phyloP scores from a whole-genome alignment of 169 alveolate genomes.

The Toxoplasma gondii region DNA sequence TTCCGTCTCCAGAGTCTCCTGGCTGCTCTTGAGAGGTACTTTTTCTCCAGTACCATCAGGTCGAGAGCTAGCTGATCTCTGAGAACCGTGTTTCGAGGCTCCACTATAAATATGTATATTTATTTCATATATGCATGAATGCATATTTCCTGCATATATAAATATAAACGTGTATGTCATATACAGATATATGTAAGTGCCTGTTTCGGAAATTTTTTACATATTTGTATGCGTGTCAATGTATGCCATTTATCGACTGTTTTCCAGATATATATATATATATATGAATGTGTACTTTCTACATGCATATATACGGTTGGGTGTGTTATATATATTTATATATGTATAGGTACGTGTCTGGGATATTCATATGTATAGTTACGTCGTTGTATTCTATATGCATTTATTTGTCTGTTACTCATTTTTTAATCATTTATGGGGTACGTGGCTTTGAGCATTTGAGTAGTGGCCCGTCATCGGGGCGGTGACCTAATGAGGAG shows the following conservation, averaged over 20 bases:
- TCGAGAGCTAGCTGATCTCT: too few species aligned
- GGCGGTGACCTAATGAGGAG: too few species aligned
- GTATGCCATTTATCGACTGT: neutral
- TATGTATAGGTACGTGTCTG: neutral
- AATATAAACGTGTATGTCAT: too few species aligned
- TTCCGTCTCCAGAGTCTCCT: too few species aligned
- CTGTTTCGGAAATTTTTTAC: neutral
- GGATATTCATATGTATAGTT: neutral
- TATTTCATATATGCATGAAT: neutral
- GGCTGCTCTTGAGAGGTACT: too few species aligned
- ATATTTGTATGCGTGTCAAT: neutral
- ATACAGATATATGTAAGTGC: slow-evolving; percentile 1
- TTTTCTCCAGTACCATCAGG: too few species aligned
- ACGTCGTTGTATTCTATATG: neutral
- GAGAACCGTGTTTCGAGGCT: neutral
- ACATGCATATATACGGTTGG: too few species aligned
- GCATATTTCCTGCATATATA: too few species aligned
- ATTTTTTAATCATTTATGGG: neutral
- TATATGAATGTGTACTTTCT: neutral
- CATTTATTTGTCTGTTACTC: neutral
- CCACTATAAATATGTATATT: neutral
- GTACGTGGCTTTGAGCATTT: neutral
- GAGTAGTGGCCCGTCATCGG: neutral
- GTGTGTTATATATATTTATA: neutral
- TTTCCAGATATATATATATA: neutral